A percentile compares a stretch with the other conserved stretches of the same genome.
These are phyloP conservation scores for Apiotrichum montevideense DNA, from an alignment of 1,284 basidiomycete genomes.

Conservation along the genomic window DNA sequence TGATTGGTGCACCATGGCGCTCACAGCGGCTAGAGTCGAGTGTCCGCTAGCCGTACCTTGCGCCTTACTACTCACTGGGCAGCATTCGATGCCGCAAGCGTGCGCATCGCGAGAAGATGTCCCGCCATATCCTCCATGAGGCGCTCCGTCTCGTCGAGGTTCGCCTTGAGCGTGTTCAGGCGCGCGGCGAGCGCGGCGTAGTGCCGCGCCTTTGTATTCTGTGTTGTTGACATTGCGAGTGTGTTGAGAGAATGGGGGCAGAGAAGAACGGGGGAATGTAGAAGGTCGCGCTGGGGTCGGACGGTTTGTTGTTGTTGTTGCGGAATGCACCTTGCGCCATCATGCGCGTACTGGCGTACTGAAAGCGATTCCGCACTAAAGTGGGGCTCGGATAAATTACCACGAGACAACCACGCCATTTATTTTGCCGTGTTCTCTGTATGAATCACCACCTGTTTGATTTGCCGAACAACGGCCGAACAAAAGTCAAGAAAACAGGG, in stretches of 20 bases:
- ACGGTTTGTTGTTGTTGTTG: background rate
- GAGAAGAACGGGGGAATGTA: background rate
- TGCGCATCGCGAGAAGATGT: constrained; percentile 36
- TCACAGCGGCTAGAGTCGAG: too few species aligned
- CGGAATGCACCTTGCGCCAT: background rate
- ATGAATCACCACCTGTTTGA: background rate
- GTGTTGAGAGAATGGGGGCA: background rate
- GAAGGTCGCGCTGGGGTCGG: background rate
- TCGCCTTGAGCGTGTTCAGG: constrained; percentile 31
- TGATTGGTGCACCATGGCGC: background rate
- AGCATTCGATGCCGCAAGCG: constrained; percentile 37
- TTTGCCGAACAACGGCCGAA: background rate
- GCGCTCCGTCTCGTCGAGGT: constrained; percentile 37
- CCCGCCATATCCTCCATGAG: constrained; percentile 34
- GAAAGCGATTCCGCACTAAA: too few species aligned
- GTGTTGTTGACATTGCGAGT: constrained; percentile 21
- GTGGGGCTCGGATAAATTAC: too few species aligned
- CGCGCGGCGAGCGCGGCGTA: constrained; percentile 41
- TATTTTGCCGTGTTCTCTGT: background rate
- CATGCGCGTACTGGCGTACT: too few species aligned
- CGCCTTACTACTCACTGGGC: constrained; percentile 31
- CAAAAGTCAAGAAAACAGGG: too few species aligned
- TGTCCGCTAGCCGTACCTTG: too few species aligned
- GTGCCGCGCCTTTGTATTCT: constrained; percentile 38
- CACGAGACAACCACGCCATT: background rate